Evolutionary conservation across 139 green algal species (phyloP).

Genomic region (Zygnema cylindricum): DNA sequence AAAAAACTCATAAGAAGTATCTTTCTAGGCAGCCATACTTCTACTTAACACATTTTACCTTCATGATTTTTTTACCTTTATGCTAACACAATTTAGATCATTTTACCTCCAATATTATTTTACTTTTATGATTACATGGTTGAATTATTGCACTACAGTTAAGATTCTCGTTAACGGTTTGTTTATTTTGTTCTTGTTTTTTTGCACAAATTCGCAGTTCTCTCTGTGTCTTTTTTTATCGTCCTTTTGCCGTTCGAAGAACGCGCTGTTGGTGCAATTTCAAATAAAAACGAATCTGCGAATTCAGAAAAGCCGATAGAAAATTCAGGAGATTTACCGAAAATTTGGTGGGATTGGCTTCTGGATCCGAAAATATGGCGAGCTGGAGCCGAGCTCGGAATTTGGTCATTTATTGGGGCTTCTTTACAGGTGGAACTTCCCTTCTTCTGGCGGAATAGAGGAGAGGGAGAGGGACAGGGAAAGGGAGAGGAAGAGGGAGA

Average conservation of each 20-base stretch:
- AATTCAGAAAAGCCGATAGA: neutral
- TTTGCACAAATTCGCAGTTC: neutral
- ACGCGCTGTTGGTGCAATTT: neutral
- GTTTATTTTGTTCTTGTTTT: no score
- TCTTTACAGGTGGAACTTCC: conserved; percentile 11
- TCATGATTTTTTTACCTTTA: no score
- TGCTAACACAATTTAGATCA: no score
- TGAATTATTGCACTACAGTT: no score
- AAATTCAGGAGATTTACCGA: neutral
- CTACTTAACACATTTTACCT: no score
- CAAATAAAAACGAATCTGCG: neutral
- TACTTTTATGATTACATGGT: no score
- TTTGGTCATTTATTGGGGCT: conserved; percentile 22
- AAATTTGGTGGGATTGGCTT: neutral
- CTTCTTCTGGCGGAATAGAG: neutral
- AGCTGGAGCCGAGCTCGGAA: neutral
- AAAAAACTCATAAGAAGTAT: no score
- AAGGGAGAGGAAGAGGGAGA: neutral
- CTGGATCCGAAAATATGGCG: neutral
- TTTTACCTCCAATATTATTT: no score
- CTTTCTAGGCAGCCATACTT: no score
- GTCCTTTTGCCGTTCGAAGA: neutral
- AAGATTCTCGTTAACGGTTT: no score
- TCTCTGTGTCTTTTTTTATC: conserved; percentile 2
- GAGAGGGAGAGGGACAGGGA: neutral